Base-by-base conservation (phyloP, 257 asterid genomes). In the Nemophila menziesii region DNA sequence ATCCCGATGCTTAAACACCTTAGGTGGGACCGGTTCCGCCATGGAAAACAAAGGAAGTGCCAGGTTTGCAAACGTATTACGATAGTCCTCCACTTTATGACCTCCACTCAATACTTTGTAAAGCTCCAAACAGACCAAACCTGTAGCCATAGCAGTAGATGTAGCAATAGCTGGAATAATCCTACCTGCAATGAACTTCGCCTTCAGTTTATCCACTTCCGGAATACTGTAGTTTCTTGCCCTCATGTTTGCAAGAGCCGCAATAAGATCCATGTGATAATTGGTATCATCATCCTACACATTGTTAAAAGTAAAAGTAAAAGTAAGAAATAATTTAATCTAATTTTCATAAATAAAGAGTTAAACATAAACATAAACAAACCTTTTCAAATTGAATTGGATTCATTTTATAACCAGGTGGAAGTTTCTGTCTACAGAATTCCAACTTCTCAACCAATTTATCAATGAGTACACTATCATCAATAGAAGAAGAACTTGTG, bases 1-100 rank as follows among this genome's bases (percentile, higher is more conserved):
- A 56, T 69, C 72, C 37, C 49, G 72, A 39, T 69, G 72, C 45
- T 60, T 64, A 14, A 63, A 22, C 46, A 67, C 64, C 41, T 71
- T 71, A 26, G 75, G 66, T 1, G 75, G 75, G 3, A 71, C 79
- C 1, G 79, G 79, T 57, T 71, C 79, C 4, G 79, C 75, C 51
- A 71, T 71, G 18, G 72, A 69, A 55, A 69, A 69, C 15, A 69
- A 26, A 19, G 79, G 79, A 5, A 71, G 72, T 0, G 79, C 80
- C 14, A 68, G 72, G 63, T 67, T 71, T 0, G 75, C 79, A 41
- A 71, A 71, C 12, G 79, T 59, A 64, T 71, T 71, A 15, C 79
- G 69, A 38, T 71, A 71, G 42, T 71, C 79, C 55, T 71, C 79
- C 23, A 67, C 14, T 44, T 67, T 63, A 63, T 67, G 75, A 4